These are phyloP conservation scores for Kazachstania martiniae DNA, from an alignment of 805 yeast species.

Conservation along the genomic window DNA sequence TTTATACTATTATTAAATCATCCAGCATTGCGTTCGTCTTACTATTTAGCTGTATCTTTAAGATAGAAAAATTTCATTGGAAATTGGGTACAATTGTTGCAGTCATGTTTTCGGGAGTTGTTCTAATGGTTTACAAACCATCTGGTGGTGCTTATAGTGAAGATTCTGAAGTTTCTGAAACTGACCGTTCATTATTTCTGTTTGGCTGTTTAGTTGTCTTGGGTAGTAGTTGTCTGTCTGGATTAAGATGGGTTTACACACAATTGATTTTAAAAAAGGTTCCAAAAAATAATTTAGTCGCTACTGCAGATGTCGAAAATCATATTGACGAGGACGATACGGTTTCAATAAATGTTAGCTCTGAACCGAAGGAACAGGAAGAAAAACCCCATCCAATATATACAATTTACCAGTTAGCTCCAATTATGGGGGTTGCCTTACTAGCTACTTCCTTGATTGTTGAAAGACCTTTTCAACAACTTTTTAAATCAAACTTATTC, in stretches of 20 bases:
- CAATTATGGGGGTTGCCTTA: conserved; percentile 63
- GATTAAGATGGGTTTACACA: conserved; percentile 91
- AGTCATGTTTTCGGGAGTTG: conserved; percentile 75
- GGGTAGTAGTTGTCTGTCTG: conserved; percentile 70
- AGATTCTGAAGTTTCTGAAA: conserved; percentile 5
- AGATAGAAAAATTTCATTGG: conserved; percentile 63
- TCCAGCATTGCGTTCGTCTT: conserved; percentile 81
- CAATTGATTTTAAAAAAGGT: conserved; percentile 64
- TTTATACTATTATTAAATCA: conserved; percentile 90
- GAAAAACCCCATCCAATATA: conserved; percentile 56
- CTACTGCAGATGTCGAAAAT: not conserved
- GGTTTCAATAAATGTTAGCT: not conserved
- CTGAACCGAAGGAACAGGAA: not conserved
- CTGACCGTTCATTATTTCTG: conserved; percentile 8
- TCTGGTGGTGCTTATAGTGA: conserved; percentile 13
- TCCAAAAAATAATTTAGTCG: conserved; percentile 28
- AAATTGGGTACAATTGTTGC: conserved; percentile 57
- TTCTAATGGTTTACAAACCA: conserved; percentile 68
- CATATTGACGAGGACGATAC: not conserved
- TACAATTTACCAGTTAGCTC: conserved; percentile 76
- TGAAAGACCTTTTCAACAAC: conserved; percentile 45
- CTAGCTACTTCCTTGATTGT: conserved; percentile 50
- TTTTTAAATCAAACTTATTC: conserved; percentile 18
- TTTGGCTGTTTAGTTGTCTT: conserved; percentile 69
- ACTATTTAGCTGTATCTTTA: conserved; percentile 74